Evolutionary conservation across 1,139 yeast genomes (phyloP), one percentile per base, ranked within the genome.

Genomic region (Scheffersomyces insectosa): DNA sequence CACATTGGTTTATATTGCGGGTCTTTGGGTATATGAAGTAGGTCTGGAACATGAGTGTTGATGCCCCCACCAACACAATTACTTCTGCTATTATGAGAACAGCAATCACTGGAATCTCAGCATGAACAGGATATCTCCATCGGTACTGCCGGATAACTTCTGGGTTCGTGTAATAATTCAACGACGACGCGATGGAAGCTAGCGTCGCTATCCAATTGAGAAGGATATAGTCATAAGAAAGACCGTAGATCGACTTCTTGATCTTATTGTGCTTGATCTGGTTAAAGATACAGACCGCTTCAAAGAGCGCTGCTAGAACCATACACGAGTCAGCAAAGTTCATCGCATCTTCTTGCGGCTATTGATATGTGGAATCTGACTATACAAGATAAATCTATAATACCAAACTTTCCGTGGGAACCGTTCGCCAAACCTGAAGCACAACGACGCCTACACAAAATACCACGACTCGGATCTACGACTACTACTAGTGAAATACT

Each of bases 151-250:
- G 15, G 6, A 28, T 37, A 1, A 59, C 42, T 6, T 31, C 31
- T 1, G 40, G 14, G 39, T 44, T 49, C 16, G 33, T 38, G n/a
- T 23, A 14, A 48, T 62, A 65, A 30, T 38, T 29, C 5, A 49
- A n/a, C 5, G 56, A 48, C n/a, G 55, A 44, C 9, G 50, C 12
- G 2, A 56, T 29, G 23, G 51, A 50, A 8, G 48, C 31, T 3
- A 49, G 14, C 34, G 43, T 42, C 6, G 55, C 47, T 1, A 60
- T 13, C 36, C 55, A 38, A 5, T 53, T 45, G 11, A 63, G 43
- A 2, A 57, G 11, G 3, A 52, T 39, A 30, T 49, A 53, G 44
- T 69, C 73, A 44, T 49, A 65, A 2, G 74, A 68, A 8, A 66
- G 35, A 0, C 70, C 69, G 34, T 51, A 47, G 11, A 68, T 52